phyloP scores from a whole-genome alignment of 345 rosid genomes.

The Lumnitzera racemosa region DNA sequence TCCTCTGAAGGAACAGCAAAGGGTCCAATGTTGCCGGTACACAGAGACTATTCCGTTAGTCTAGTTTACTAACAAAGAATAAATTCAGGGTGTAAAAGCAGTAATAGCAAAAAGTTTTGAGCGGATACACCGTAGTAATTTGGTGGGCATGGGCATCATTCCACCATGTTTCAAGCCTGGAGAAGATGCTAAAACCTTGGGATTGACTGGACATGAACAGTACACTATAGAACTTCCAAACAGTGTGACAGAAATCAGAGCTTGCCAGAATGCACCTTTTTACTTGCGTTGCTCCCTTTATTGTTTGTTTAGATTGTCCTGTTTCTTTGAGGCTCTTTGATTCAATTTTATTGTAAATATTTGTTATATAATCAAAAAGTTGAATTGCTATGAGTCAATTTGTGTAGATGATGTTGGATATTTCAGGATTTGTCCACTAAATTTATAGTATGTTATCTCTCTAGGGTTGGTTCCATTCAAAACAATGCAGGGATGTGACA shows the following conservation, averaged over 20 bases:
- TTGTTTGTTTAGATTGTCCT: too few relatives aligned
- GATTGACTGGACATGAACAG: constrained; percentile 71
- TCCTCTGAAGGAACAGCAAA: constrained; percentile 99
- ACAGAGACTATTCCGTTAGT: not conserved
- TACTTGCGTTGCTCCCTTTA: too few relatives aligned
- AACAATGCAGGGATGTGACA: too few relatives aligned
- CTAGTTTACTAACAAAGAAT: too few relatives aligned
- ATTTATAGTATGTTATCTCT: too few relatives aligned
- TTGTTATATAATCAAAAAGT: too few relatives aligned
- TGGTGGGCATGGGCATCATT: constrained; percentile 87
- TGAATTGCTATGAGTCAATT: too few relatives aligned
- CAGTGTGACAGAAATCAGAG: constrained; percentile 55
- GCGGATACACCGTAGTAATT: constrained; percentile 78
- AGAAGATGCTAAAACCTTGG: constrained; percentile 70
- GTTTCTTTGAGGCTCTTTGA: too few relatives aligned
- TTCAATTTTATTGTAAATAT: too few relatives aligned
- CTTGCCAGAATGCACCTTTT: constrained; percentile 65
- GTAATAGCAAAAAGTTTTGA: constrained; percentile 88
- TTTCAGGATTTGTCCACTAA: too few relatives aligned
- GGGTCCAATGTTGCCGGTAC: constrained; percentile 88
- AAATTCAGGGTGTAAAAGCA: constrained; percentile 78
- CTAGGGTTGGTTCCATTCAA: too few relatives aligned
- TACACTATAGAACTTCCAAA: constrained; percentile 61
- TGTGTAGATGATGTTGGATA: too few relatives aligned
- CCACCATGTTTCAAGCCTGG: constrained; percentile 81